These are phyloP conservation scores for Pythium coloratum DNA, from an alignment of 352 stramenopile genomes.

Conservation along the genomic window DNA sequence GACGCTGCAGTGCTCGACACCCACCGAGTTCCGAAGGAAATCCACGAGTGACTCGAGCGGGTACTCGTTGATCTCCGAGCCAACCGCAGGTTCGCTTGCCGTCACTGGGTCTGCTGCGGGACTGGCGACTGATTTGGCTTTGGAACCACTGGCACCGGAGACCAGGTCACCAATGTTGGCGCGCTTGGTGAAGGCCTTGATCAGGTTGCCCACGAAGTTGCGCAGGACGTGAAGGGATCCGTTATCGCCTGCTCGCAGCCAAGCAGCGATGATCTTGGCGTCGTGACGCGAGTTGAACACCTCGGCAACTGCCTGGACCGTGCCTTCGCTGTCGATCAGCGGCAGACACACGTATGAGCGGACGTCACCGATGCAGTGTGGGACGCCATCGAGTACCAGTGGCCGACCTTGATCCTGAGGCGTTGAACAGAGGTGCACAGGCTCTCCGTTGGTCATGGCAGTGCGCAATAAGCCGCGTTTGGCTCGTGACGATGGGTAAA, in stretches of 20 bases:
- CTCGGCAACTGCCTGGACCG: constrained; percentile 59
- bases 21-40: constrained; percentile 51
- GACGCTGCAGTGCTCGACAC: constrained; percentile 54
- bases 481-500: constrained; percentile 41
- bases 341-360: constrained; percentile 72
- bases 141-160: background rate
- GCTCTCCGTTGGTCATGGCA: constrained; percentile 33
- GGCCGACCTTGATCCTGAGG: constrained; percentile 17
- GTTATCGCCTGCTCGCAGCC: constrained; percentile 37
- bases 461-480: constrained; percentile 28
- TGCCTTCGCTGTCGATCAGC: constrained; percentile 54
- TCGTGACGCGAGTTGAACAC: constrained; percentile 69
- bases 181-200: constrained; percentile 47
- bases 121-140: background rate
- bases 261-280: constrained; percentile 36
- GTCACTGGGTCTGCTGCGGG: background rate
- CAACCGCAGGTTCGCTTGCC: background rate
- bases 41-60: constrained; percentile 46
- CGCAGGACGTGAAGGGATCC: constrained; percentile 63
- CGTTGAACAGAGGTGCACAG: constrained; percentile 37
- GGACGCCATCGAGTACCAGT: constrained; percentile 29
- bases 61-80: constrained; percentile 28
- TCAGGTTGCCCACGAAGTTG: constrained; percentile 55
- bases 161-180: constrained; percentile 35
- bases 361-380: constrained; percentile 36